phyloP scores from a whole-genome alignment of 352 stramenopile species.

The Phytophthora quininea region DNA sequence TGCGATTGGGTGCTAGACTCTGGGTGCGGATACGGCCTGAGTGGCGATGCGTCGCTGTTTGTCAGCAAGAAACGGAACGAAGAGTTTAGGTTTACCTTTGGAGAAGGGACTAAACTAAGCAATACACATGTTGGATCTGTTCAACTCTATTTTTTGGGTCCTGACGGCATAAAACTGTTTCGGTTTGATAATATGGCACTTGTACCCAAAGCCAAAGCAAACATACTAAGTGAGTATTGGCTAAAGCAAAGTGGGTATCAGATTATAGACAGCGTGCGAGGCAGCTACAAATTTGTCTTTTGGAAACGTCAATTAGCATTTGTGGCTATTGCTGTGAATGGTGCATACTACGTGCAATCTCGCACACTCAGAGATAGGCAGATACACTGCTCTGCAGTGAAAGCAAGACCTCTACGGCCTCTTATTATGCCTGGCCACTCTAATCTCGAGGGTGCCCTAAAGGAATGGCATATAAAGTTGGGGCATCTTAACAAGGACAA shows the following conservation, averaged over 20 bases:
- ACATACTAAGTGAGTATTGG: constrained; percentile 14
- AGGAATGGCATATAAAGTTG: no score
- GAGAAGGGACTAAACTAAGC: constrained; percentile 15
- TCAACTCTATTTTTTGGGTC: constrained; percentile 9
- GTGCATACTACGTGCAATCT: neutral
- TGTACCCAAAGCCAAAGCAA: constrained; percentile 3
- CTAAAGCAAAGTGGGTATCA: constrained; percentile 11
- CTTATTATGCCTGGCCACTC: no score
- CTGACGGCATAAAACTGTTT: constrained; percentile 3
- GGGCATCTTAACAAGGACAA: no score
- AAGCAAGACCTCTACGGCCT: no score
- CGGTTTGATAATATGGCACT: constrained; percentile 4
- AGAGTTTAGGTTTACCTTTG: constrained; percentile 19
- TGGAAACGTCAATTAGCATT: neutral
- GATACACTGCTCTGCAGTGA: no score
- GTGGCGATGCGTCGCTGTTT: constrained; percentile 6
- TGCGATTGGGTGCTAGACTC: constrained; percentile 14
- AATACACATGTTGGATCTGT: constrained; percentile 16
- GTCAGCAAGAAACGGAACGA: constrained; percentile 1
- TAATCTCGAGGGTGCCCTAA: no score
- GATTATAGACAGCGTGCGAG: constrained; percentile 8
- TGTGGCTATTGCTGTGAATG: neutral
- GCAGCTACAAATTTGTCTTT: constrained; percentile 2
- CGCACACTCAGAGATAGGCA: no score
- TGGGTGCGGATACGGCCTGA: constrained; percentile 7